These are phyloP conservation scores for Moesziomyces aphidis DNA, from an alignment of 1,284 basidiomycete genomes.

Conservation along the genomic window DNA sequence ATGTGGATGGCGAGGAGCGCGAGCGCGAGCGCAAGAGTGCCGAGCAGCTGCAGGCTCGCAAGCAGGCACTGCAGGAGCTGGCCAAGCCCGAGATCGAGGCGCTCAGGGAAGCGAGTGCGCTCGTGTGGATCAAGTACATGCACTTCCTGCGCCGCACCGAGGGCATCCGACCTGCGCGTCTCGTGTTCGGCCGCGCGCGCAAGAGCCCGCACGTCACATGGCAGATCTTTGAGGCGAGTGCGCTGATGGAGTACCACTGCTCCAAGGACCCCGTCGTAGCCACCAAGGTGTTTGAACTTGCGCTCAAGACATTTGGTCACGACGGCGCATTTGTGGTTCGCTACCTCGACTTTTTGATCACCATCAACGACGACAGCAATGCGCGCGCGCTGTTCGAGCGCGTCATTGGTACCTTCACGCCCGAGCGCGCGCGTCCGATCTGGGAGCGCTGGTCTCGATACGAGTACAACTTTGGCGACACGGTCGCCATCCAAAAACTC, in stretches of 20 bases:
- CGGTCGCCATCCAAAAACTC: constrained; percentile 87
- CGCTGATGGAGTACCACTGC: constrained; percentile 94
- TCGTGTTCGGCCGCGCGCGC: constrained; percentile 84
- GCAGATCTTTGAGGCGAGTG: constrained; percentile 90
- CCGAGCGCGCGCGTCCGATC: constrained; percentile 83
- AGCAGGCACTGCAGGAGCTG: constrained; percentile 61
- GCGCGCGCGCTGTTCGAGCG: constrained; percentile 95
- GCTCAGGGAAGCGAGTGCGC: constrained; percentile 70
- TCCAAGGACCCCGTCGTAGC: constrained; percentile 87
- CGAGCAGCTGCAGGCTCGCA: constrained; percentile 68
- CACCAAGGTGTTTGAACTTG: constrained; percentile 92
- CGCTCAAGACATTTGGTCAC: constrained; percentile 84
- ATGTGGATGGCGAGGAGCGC: constrained; percentile 70
- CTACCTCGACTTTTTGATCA: constrained; percentile 92
- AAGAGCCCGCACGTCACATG: constrained; percentile 87
- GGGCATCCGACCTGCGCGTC: constrained; percentile 81
- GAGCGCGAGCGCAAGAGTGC: constrained; percentile 73
- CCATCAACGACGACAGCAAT: constrained; percentile 94
- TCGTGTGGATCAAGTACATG: constrained; percentile 86
- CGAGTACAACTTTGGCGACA: constrained; percentile 93
- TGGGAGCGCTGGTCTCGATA: constrained; percentile 97
- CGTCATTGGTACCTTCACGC: constrained; percentile 80
- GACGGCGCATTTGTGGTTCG: constrained; percentile 82
- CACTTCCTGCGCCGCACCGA: constrained; percentile 87
- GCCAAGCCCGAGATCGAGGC: constrained; percentile 70